A percentile compares a stretch with the other conserved stretches of the same genome.
phyloP scores from a whole-genome alignment of 257 asterid genomes.

The Petunia secreta region DNA sequence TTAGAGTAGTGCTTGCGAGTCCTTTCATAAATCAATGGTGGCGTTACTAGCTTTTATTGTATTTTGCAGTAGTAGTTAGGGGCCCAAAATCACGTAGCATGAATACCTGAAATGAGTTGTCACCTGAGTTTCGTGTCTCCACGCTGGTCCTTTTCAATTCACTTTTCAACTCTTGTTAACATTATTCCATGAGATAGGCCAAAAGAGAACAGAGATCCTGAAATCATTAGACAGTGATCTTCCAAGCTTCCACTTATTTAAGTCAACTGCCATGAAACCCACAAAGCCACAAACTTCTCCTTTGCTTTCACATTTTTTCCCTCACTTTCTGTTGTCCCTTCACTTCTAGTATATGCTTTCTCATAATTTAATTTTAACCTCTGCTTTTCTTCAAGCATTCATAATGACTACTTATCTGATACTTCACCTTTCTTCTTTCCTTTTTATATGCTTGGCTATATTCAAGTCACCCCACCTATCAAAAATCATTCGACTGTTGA shows the following conservation, averaged over 20 bases:
- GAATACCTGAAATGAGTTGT: slow-evolving; percentile 1
- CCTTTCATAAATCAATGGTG: not conserved
- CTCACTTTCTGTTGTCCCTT: not conserved
- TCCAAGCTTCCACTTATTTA: slow-evolving; percentile 34
- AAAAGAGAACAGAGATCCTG: slow-evolving; percentile 35
- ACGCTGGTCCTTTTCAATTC: slow-evolving; percentile 7
- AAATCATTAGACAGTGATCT: slow-evolving; percentile 28
- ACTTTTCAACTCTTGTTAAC: not conserved
- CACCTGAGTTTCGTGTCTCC: not conserved
- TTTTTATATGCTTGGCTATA: slow-evolving; percentile 9
- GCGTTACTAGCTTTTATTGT: not conserved
- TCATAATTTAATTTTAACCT: slow-evolving; percentile 31
- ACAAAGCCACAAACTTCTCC: slow-evolving; percentile 32
- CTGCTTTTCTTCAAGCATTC: slow-evolving; percentile 35
- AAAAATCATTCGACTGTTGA: not conserved
- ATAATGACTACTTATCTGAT: slow-evolving; percentile 15
- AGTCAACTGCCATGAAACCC: slow-evolving; percentile 30
- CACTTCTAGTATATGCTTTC: slow-evolving; percentile 1
- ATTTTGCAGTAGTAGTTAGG: slow-evolving; percentile 8
- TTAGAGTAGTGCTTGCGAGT: not conserved
- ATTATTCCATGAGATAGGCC: slow-evolving; percentile 12
- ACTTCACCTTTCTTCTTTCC: not conserved
- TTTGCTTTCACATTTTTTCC: slow-evolving; percentile 12
- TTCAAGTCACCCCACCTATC: not conserved
- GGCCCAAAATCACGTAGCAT: not conserved